Conservation (phyloP, 1,139 yeast species). For the Nakaseomyces sp. region DNA sequence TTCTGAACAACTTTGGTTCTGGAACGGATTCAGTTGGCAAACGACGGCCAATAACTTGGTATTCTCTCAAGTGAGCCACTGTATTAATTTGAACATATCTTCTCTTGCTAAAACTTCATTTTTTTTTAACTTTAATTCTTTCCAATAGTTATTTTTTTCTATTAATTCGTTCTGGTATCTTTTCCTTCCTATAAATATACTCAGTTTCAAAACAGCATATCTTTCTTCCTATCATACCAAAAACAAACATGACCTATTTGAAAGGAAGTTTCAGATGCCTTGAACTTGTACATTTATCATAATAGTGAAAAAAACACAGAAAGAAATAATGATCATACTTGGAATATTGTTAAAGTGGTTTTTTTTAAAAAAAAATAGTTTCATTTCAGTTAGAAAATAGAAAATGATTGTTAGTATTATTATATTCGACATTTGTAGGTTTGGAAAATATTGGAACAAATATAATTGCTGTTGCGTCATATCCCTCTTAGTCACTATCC, state of each 20-base stretch:
- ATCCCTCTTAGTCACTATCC: too few relatives aligned
- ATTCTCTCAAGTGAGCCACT: constrained; percentile 95
- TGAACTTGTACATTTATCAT: neutral
- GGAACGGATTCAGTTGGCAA: constrained; percentile 98
- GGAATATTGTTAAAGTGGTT: neutral
- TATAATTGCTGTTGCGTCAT: too few relatives aligned
- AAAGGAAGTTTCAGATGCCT: neutral
- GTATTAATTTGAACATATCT: neutral
- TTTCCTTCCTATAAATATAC: too few relatives aligned
- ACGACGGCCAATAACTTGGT: constrained; percentile 99
- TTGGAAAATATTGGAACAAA: too few relatives aligned
- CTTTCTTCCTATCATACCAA: too few relatives aligned
- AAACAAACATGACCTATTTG: too few relatives aligned
- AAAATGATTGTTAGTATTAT: neutral
- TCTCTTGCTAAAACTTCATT: neutral
- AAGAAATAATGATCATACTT: neutral
- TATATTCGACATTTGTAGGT: neutral
- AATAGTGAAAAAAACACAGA: neutral
- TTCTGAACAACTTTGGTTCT: constrained; percentile 99
- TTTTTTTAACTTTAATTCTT: neutral
- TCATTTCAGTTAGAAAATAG: neutral
- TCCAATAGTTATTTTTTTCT: neutral
- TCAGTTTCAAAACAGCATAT: too few relatives aligned
- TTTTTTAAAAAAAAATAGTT: neutral
- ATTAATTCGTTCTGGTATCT: too few relatives aligned